A percentile compares a stretch with the other conserved stretches of the same genome.
Conservation (phyloP, 805 yeast genomes). For the Suhomyces canberraensis region DNA sequence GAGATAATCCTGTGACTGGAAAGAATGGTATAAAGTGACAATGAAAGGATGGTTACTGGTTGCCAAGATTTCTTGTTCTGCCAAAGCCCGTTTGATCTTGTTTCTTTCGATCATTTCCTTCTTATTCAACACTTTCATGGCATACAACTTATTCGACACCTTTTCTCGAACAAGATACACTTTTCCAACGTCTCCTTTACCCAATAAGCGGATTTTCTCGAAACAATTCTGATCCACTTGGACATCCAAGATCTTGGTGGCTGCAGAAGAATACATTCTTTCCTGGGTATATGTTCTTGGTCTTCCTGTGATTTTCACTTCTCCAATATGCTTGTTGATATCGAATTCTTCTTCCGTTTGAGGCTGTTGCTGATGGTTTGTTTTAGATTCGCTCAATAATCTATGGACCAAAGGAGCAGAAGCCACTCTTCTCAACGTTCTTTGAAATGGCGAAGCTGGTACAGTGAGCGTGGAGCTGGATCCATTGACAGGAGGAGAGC, state of each 20-base stretch:
- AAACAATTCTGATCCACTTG: constrained; percentile 86
- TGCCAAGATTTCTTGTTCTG: constrained; percentile 95
- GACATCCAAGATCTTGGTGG: constrained; percentile 70
- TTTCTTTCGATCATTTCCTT: constrained; percentile 94
- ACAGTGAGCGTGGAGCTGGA: not conserved
- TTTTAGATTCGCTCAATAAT: constrained; percentile 23
- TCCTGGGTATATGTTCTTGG: constrained; percentile 42
- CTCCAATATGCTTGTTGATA: constrained; percentile 42
- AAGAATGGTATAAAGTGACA: constrained; percentile 92
- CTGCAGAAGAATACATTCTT: constrained; percentile 68
- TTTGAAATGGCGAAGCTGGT: constrained; percentile 26
- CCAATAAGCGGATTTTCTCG: constrained; percentile 84
- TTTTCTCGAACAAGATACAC: constrained; percentile 90
- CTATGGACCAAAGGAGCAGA: constrained; percentile 70
- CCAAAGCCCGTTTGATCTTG: constrained; percentile 89
- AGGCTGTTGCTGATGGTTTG: constrained; percentile 4
- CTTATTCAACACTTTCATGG: constrained; percentile 88
- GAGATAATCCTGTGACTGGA: constrained; percentile 87
- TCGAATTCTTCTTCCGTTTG: constrained; percentile 41
- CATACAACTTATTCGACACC: constrained; percentile 68
- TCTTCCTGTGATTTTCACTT: constrained; percentile 32
- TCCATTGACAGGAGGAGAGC: not conserved
- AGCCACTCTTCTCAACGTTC: constrained; percentile 67
- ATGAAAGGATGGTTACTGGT: constrained; percentile 96
- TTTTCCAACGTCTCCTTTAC: constrained; percentile 97